These are phyloP conservation scores for Fraxinus pennsylvanica DNA, from an alignment of 257 asterid genomes.

Conservation along the genomic window DNA sequence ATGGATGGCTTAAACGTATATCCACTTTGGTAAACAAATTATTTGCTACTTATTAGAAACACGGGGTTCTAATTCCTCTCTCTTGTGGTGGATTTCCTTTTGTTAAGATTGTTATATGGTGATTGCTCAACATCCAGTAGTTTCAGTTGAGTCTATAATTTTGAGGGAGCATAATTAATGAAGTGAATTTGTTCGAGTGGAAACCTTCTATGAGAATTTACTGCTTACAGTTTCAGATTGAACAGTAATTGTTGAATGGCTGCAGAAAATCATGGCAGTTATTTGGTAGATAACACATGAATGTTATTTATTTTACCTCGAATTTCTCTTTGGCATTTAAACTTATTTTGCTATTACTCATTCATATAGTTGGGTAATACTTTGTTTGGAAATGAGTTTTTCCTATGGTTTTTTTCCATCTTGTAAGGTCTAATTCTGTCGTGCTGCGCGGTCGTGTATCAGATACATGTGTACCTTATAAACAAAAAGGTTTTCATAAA, in stretches of 20 bases:
- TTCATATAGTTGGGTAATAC: neutral
- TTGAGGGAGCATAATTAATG: neutral
- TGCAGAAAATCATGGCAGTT: neutral
- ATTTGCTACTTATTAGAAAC: neutral
- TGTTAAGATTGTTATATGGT: neutral
- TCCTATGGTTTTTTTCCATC: no score
- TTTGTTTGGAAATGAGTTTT: no score
- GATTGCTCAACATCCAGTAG: neutral
- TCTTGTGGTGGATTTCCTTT: neutral
- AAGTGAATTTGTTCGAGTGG: neutral
- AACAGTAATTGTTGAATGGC: neutral
- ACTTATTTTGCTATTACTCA: neutral
- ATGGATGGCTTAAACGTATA: neutral
- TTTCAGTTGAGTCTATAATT: neutral
- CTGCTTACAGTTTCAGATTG: neutral
- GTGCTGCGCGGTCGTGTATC: no score
- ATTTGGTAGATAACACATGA: no score
- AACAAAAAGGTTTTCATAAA: no score
- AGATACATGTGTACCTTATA: no score
- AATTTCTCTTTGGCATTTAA: no score
- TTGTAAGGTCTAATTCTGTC: no score
- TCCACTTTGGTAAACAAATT: neutral
- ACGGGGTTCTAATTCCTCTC: neutral
- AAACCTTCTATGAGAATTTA: neutral
- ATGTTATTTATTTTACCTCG: no score